Evolutionary conservation across 345 rosid species (phyloP), one percentile per base, ranked within the genome.

Genomic region (Turritis glabra): DNA sequence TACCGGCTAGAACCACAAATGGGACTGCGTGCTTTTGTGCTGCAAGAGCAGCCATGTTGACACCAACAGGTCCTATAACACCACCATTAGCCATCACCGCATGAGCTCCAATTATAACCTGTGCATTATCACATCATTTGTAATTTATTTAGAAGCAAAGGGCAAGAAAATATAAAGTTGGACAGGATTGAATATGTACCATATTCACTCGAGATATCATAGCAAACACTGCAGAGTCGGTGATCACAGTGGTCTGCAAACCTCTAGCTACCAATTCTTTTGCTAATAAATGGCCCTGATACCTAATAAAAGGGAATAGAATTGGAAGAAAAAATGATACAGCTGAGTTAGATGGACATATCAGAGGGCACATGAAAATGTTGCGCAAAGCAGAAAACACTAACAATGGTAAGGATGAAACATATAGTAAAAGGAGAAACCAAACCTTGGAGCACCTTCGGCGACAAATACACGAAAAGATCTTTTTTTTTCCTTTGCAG

Each of bases 61-160:
- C 79, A 56, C 99, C 99, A 71, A 96, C 96, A 69, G 98, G 98
- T 71, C 93, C 98, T 75, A 96, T 89, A 64, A 92, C 96, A 69
- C 97, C 97, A 68, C 98, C 99, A 81, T 92, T 90, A 43, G 99
- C 97, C 98, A 96, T 89, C 40, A 96, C 97, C 62, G 93, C 98
- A 78, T 92, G 98, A 72, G 99, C 97, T 80, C 98, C 99, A 69
- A 96, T 94, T 51, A 92, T 96, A 78, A 96, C 99, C 98, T 92
- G 79, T 52, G 76, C 64, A 51, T 27, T 64, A 52, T 44, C 56
- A 44, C 41, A 81, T 44, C 73, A 76, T 77, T 61, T 23, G 73
- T 15, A 40, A 77, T 43, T 44, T 30, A 51, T 27, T 13, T 26
- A 60, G 25, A 67, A 76, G 64, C 27, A 29, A 72, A 18, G 43